Evolutionary conservation across 1,139 yeast species (phyloP), one percentile per base, ranked within the genome.

Genomic region (Nakaseomyces nivariensis): DNA sequence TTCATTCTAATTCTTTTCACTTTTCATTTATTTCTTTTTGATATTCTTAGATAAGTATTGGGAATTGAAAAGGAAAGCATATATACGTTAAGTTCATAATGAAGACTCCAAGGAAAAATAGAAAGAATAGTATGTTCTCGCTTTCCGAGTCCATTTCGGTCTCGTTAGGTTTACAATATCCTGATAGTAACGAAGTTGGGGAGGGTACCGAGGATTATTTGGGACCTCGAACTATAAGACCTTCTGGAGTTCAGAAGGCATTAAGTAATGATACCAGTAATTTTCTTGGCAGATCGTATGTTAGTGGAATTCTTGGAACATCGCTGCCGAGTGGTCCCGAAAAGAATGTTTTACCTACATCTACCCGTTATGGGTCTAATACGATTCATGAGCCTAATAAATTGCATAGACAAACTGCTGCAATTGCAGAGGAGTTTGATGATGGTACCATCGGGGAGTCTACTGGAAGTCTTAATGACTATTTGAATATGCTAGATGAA

Each of bases 321-420:
- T 56, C 63, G 7, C 60, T 60, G 10, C 38, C 55, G 13, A 40
- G 42, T 9, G 43, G 46, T 17, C 42, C 50, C 34, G 49, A 46
- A 8, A 32, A 48, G 13, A 47, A 49, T 25, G 47, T 48, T 5
- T 43, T 54, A 24, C 58, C 58, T 5, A 29, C 51, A 3, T 44
- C 54, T 4, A 48, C 47, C 31, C 49, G 47, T 24, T 51, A 50
- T 13, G 50, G 48, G 8, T 54, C 53, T 7, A 63, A 55, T 44
- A 56, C 62, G 9, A 64, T 66, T 7, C 66, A 64, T 46, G 60
- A 56, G 40, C 51, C 67, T 1, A 53, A 53, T 37, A 58, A 52
- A 22, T 49, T 66, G 45, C 72, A 68, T 48, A 63, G 59, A 47
- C 68, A 68, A 49, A 68, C 73, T 0, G 72, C 70, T 0, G 62